Base-by-base conservation (phyloP, 2,329 filamentous ascomycete species). In the Xylariaceae sp. region DNA sequence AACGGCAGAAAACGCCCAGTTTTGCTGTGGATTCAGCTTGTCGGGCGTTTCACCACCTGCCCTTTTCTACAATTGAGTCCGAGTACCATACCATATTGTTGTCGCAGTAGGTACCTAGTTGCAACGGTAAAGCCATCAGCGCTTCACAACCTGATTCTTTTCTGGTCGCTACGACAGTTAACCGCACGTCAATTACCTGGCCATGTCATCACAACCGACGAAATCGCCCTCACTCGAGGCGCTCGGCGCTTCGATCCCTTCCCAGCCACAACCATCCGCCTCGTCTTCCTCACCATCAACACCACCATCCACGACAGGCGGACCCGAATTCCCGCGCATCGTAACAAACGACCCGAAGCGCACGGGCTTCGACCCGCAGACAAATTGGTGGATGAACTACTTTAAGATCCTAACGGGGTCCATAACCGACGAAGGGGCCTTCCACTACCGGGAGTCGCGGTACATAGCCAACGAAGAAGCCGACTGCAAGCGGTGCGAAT, bases 401-500 rank as follows among this genome's bases (percentile, higher is more conserved):
- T 97, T 96, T 82, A 85, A 85, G 67, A 89, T 93, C 75, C 79
- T 96, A 46, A 86, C 89, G 14, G 89, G 90, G 53, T 80, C 83
- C 68, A 87, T 95, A 77, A 88, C 86, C 16, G 75, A 78, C 31
- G 84, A 88, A 69, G 90, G 90, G 48, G 77, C 82, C 62, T 85
- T 89, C 70, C 84, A 90, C 76, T 97, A 92, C 81, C 90, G 92
- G 71, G 82, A 88, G 71, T 87, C 86, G 73, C 86, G 87, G 63
- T 92, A 96, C 78, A 79, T 83, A 53, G 81, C 86, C 55, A 87
- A 92, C 75, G 92, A 95, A 77, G 84, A 83, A 60, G 78, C 81
- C 26, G 92, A 97, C 81, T 93, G 90, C 81, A 82, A 82, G 69
- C 86, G 86, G 52, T 96, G 92, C 80, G 91, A 97, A 71, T 78